Evolutionary conservation across 345 rosid species (phyloP), one percentile per base, ranked within the genome.

Genomic region (Dimocarpus longan): DNA sequence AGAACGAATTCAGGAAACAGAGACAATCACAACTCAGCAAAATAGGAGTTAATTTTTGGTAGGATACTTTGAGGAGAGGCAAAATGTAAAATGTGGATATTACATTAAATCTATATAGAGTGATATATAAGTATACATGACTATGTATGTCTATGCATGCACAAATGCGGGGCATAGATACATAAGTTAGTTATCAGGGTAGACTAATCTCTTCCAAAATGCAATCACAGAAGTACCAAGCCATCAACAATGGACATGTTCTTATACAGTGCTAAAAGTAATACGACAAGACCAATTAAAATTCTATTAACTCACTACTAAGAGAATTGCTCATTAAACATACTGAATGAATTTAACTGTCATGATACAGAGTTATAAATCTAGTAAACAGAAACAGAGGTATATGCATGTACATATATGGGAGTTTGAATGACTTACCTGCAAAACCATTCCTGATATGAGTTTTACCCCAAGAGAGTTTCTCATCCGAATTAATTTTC

Each of bases 401-500:
- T 48, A 16, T 48, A 15, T 48, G 3, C 13, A 48, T 48, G 54
- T 48, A 32, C 37, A 32, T 32, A 32, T 32, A 32, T 2, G 15
- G 13, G 4, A 48, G 54, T 4, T 15, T 52, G 19, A n/a, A 52
- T 52, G 8, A 19, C n/a, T 8, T 84, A 93, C 98, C 97, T 72
- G 86, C 77, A 81, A 95, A 95, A 37, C 98, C 98, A 79, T 89
- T 92, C 32, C 78, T 84, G 78, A 93, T 86, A 66, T 90, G 93
- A 64, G 28, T 43, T 79, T 77, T 83, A 75, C 68, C 88, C 97
- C 94, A 90, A 48, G 80, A 54, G 76, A 82, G 79, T 66, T 74
- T 85, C 87, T 87, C 91, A 80, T 82, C 89, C 0, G 90, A 37
- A 59, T 90, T 63, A 32, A 84, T 76, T 83, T 91, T 92, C 57